Conservation (phyloP, 176 grass and related monocot genomes). For the Rhynchospora pubera region DNA sequence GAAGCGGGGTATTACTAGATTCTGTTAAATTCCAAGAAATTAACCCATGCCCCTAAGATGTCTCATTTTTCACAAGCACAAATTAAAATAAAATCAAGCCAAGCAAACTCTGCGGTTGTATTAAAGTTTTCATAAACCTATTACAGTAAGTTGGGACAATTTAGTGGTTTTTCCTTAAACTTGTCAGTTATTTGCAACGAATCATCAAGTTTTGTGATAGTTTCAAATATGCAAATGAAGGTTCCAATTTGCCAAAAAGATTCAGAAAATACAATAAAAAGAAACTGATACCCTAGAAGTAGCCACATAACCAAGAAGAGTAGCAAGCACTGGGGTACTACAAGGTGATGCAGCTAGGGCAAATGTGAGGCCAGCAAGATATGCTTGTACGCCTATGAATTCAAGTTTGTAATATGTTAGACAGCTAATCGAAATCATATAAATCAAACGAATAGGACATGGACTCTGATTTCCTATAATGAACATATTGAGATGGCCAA, state of each 20-base stretch:
- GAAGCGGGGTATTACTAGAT: background rate
- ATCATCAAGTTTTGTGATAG: background rate
- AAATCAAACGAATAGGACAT: conserved; percentile 10
- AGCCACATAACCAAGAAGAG: conserved; percentile 89
- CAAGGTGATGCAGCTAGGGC: conserved; percentile 93
- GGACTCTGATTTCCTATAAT: background rate
- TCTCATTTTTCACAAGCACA: background rate
- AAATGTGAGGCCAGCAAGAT: conserved; percentile 95
- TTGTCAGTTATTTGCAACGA: background rate
- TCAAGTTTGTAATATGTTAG: background rate
- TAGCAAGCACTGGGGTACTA: conserved; percentile 94
- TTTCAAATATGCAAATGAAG: background rate
- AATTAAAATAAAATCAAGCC: background rate
- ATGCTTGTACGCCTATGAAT: conserved; percentile 81
- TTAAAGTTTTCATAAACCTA: background rate
- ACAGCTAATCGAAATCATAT: conserved; percentile 16
- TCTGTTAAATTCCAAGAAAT: background rate
- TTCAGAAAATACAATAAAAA: background rate
- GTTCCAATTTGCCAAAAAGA: background rate
- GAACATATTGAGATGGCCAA: background rate
- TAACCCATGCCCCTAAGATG: background rate
- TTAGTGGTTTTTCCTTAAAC: background rate
- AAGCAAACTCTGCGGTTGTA: background rate
- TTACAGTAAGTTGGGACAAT: background rate
- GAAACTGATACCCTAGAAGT: conserved; percentile 68